Base-by-base conservation (phyloP, 2,329 filamentous ascomycete species). In the Aureobasidium zeae region DNA sequence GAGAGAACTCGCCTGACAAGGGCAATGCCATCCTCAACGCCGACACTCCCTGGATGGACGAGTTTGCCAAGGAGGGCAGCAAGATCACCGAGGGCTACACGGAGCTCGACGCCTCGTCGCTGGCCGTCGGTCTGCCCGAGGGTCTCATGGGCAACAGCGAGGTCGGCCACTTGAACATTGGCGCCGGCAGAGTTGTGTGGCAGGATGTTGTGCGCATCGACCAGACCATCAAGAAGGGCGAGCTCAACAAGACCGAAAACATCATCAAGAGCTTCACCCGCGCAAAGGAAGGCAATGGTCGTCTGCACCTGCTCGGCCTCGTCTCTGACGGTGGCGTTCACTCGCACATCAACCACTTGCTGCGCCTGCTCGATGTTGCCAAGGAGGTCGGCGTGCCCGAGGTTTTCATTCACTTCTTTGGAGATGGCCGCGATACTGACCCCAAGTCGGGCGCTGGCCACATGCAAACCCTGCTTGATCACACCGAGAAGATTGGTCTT, bases 91-190 rank as follows among this genome's bases (percentile, higher is more conserved):
- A 89, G 57, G 88, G 88, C 49, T 98, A 82, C 70, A 86, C 85
- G 52, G 81, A 93, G 69, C 81, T 98, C 50, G 91, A 98, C 57
- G 91, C 91, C 47, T 96, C 91, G 2, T 96, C 91, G 31, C 77
- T 94, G 48, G 91, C 91, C 33, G 91, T 98, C 52, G 91, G 91
- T 53, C 77, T 98, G 42, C 91, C 91, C 15, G 88, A 98, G 63
- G 91, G 91, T 48, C 73, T 98, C 53, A 98, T 98, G 91, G 91
- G 91, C 53, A 98, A 98, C 74, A 94, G 86, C 56, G 91, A 98
- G 68, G 91, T 98, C 64, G 91, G 91, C 50, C 91, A 98, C 68
- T 69, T 98, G 71, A 98, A 98, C 74, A 96, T 98, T 63, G 91
- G 91, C 57, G 91, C 91, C 48, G 91, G 91, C 47, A 78, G 91